Evolutionary conservation across 176 grass and related monocot species (phyloP).

Genomic region (Aegilops bicornis): DNA sequence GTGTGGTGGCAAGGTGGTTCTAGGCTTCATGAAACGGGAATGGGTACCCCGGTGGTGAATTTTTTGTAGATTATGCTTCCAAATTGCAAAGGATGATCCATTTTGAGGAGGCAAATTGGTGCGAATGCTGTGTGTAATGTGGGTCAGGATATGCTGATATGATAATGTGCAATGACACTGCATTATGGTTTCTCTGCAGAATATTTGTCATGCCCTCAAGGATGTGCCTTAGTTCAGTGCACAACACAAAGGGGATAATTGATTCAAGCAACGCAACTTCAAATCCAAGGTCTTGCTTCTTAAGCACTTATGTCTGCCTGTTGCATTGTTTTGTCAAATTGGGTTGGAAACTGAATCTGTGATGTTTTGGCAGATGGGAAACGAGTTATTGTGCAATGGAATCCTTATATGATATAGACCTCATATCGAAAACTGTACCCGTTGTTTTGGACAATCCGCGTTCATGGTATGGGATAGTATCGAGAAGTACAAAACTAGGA

Average conservation of each 20-base stretch:
- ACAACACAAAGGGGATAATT: slow-evolving; percentile 75
- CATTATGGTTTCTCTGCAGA: slow-evolving; percentile 45
- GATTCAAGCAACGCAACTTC: slow-evolving; percentile 40
- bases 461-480: slow-evolving; percentile 71
- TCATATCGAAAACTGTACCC: slow-evolving; percentile 73
- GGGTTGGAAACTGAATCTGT: neutral
- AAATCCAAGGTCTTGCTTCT: slow-evolving; percentile 52
- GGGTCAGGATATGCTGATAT: neutral
- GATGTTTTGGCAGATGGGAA: slow-evolving; percentile 54
- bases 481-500: slow-evolving; percentile 75
- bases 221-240: slow-evolving; percentile 82
- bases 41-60: neutral
- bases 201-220: slow-evolving; percentile 89
- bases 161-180: slow-evolving; percentile 10
- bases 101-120: neutral
- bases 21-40: slow-evolving; percentile 7
- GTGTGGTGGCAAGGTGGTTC: neutral
- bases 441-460: slow-evolving; percentile 79
- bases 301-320: neutral
- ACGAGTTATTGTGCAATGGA: slow-evolving; percentile 75
- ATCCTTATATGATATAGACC: slow-evolving; percentile 82
- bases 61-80: neutral
- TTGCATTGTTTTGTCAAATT: neutral
- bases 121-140: neutral
- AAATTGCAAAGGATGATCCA: neutral